phyloP scores from a whole-genome alignment of 106 monocot species.

The Platanthera guangdongensis region DNA sequence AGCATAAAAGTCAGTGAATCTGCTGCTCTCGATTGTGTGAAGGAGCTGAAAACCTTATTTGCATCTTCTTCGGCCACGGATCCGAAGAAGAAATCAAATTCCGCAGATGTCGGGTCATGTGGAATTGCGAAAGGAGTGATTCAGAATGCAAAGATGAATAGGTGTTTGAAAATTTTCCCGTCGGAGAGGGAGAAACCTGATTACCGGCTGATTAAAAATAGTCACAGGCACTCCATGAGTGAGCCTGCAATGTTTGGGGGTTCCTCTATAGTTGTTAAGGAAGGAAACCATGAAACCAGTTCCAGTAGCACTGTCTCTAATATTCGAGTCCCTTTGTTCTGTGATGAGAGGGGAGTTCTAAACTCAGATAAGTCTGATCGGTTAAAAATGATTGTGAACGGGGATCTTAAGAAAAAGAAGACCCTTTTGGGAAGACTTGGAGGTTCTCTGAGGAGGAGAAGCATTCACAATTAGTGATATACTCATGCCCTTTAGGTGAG shows the following conservation, averaged over 20 bases:
- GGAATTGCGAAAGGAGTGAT: neutral
- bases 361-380: neutral
- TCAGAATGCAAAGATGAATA: neutral
- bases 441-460: conserved; percentile 41
- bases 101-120: conserved; percentile 2
- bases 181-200: conserved; percentile 16
- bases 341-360: neutral
- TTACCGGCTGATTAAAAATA: neutral
- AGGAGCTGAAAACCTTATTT: conserved; percentile 38
- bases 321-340: neutral
- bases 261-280: neutral
- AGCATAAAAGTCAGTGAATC: conserved; percentile 43
- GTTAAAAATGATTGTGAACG: neutral
- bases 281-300: neutral
- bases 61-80: conserved; percentile 20
- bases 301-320: neutral
- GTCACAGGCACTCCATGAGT: neutral
- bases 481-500: neutral
- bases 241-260: conserved; percentile 14
- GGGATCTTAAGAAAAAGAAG: conserved; percentile 40
- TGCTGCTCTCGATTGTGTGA: conserved; percentile 34
- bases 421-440: conserved; percentile 36
- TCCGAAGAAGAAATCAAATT: neutral
- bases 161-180: conserved; percentile 15
- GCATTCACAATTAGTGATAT: conserved; percentile 23